Base-by-base conservation (phyloP, 352 stramenopile species). In the Globisporangium echinulatum region DNA sequence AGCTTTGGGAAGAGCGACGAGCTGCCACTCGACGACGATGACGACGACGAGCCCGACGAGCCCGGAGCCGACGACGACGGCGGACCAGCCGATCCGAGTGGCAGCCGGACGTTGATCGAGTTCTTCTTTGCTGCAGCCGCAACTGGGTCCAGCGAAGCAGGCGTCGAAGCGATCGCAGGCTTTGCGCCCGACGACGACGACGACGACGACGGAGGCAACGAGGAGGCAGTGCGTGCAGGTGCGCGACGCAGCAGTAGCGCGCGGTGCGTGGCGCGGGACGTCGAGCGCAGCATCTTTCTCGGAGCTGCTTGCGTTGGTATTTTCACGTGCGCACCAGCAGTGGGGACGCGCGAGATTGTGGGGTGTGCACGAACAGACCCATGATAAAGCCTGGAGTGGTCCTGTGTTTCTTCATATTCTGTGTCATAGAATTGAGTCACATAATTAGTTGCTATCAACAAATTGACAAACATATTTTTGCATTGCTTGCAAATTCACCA, bases 1-100 rank as follows among this genome's bases (percentile, higher is more conserved):
- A 83, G 56, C 64, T 80, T 81, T 39, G 70, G 56, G 44, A 85
- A 51, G 44, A 76, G 66, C 51, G 71, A 80, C 46, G 77, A 70
- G 14, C 57, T 49, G 38, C 52, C 10, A 14, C 15, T 17, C 0
- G 69, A 73, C 25, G 66, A 75, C 7, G 56, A 52, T 44, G 71
- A 70, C 64, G 73, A 69, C 11, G 72, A 70, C 2, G 17, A 19
- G 0, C 17, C 17, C 17, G 19, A 25, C 19, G 64, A 49, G 44
- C 25, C 25, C 2, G 25, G 25, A 33, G 65, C 15, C 36, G 67
- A 56, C 49, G 62, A 58, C 15, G 62, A 48, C 39, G 56, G 7
- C 25, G 59, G 15, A 10, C 44, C 3, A 0, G 58, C 25, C 25
- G 25, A 33, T 33, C 25, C 25, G 25, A 33, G 46, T 33, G 62